Evolutionary conservation across 2,329 filamentous ascomycete genomes (phyloP).

Genomic region (Fusarium sp.): DNA sequence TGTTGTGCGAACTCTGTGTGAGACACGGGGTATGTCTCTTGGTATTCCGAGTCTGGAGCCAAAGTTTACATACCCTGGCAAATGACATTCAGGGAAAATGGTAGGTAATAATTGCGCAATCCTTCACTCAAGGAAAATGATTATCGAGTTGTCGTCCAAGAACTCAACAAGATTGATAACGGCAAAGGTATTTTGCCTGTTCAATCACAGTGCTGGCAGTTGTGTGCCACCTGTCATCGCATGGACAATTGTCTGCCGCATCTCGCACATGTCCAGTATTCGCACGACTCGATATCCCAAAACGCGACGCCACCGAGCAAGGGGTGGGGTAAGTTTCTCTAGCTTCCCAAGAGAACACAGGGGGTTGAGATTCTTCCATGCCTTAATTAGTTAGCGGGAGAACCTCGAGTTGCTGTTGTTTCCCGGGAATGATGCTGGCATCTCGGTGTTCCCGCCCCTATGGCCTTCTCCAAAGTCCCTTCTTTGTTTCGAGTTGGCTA

Average conservation of each 20-base stretch:
- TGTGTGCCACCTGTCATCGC: conserved; percentile 35
- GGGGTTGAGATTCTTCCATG: conserved; percentile 19
- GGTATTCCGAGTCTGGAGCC: conserved; percentile 2
- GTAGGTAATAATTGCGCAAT: conserved; percentile 9
- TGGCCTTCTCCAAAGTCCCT: conserved; percentile 35
- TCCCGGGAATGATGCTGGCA: conserved; percentile 46
- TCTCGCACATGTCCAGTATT: conserved; percentile 39
- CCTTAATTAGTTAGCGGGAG: conserved; percentile 30
- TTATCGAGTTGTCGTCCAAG: conserved; percentile 4
- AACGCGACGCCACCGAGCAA: conserved; percentile 43
- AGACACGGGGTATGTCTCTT: conserved; percentile 34
- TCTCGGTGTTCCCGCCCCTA: conserved; percentile 47
- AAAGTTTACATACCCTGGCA: neutral
- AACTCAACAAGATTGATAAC: conserved; percentile 45
- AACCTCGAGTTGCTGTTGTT: conserved; percentile 29
- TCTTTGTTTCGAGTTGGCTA: conserved; percentile 36
- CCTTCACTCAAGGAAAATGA: neutral
- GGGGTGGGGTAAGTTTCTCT: conserved; percentile 26
- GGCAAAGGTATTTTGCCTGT: conserved; percentile 21
- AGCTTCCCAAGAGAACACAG: conserved; percentile 8
- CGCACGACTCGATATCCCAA: conserved; percentile 33
- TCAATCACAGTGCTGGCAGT: conserved; percentile 25
- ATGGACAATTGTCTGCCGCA: conserved; percentile 13
- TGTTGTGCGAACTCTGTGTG: conserved; percentile 1
- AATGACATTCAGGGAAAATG: neutral